Base-by-base conservation (phyloP, 805 yeast genomes). In the Candida caryicola region DNA sequence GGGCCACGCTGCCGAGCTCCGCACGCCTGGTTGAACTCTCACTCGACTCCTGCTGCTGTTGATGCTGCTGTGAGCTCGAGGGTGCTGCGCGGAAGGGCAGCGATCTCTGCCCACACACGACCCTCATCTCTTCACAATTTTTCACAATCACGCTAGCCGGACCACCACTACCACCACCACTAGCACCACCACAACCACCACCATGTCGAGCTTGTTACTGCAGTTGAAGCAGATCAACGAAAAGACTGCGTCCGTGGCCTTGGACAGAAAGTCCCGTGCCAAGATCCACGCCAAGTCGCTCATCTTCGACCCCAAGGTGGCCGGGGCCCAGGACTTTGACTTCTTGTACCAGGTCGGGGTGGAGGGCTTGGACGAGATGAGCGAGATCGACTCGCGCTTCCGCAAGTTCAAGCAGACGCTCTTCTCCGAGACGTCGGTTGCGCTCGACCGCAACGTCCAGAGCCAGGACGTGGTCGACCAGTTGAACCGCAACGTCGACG, bases 261-360 rank as follows among this genome's bases (percentile, higher is more conserved):
- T 85, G 46, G 97, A 91, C 58, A 78, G 97, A 60, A 89, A 89
- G 62, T 74, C 78, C 51, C 74, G 97, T 60, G 86, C 89, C 45
- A 85, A 84, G 60, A 67, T 89, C 41, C 99, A 93, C 57, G 80
- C 95, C 27, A 82, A 87, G 28, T 93, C 99, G 33, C 76, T 93
- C 47, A 75, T 93, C 18, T 90, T 83, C 59, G 95, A 87, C 30
- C 74, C 96, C 7, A 80, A 82, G 51, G 81, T 79, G 44, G 99
- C 99, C 13, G 86, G 95, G n/a, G 77, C 90, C 25, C 98, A 93
- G 66, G 99, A 93, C 59, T 90, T 78, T 54, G 96, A 89, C 50
- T 72, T 82, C 31, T 80, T 93, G 41, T 85, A 74, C 54, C 76
- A 81, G 36, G 77, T 77, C 39, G 83, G 93, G 2, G 52, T 76